A percentile compares a stretch with the other conserved stretches of the same genome.
These are phyloP conservation scores for Suhomyces yuchorum DNA, from an alignment of 1,139 yeast species.

Conservation along the genomic window DNA sequence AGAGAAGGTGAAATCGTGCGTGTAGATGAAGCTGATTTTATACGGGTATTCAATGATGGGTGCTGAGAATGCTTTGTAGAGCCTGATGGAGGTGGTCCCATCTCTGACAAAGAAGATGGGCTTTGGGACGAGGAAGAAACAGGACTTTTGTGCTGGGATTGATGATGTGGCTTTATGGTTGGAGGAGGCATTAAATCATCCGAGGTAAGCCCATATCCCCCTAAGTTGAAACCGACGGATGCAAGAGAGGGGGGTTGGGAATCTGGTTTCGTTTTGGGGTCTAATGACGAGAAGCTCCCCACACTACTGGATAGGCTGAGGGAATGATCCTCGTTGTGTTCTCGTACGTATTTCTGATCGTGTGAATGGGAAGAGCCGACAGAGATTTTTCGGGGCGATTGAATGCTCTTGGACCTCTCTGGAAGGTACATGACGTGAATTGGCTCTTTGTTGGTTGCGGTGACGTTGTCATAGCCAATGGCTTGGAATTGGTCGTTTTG, in stretches of 20 bases:
- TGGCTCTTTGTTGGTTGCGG: slow-evolving; percentile 30
- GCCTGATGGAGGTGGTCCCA: slow-evolving; percentile 2
- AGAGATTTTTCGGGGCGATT: slow-evolving; percentile 21
- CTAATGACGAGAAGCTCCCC: slow-evolving; percentile 28
- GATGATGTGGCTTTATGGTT: slow-evolving; percentile 12
- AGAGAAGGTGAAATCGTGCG: slow-evolving; percentile 12
- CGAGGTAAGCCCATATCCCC: slow-evolving; percentile 30
- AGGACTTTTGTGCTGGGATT: slow-evolving; percentile 6
- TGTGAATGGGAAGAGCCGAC: slow-evolving; percentile 17
- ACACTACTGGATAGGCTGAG: slow-evolving; percentile 12
- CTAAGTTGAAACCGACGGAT: slow-evolving; percentile 25
- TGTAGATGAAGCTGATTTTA: slow-evolving; percentile 10
- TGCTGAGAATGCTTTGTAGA: slow-evolving; percentile 3
- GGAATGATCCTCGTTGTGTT: slow-evolving; percentile 3
- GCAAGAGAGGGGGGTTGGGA: slow-evolving; percentile 16
- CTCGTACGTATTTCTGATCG: background rate
- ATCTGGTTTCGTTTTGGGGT: slow-evolving; percentile 28
- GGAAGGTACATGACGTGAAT: slow-evolving; percentile 35
- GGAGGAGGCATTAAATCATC: slow-evolving; percentile 34
- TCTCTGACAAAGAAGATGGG: slow-evolving; percentile 20
- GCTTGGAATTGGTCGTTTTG: slow-evolving; percentile 31
- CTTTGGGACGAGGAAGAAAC: slow-evolving; percentile 11
- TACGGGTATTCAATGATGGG: slow-evolving; percentile 8
- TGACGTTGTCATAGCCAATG: slow-evolving; percentile 34
- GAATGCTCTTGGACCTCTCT: slow-evolving; percentile 15